Conservation (phyloP, 1,284 basidiomycete species). For the Cerioporus squamosus region DNA sequence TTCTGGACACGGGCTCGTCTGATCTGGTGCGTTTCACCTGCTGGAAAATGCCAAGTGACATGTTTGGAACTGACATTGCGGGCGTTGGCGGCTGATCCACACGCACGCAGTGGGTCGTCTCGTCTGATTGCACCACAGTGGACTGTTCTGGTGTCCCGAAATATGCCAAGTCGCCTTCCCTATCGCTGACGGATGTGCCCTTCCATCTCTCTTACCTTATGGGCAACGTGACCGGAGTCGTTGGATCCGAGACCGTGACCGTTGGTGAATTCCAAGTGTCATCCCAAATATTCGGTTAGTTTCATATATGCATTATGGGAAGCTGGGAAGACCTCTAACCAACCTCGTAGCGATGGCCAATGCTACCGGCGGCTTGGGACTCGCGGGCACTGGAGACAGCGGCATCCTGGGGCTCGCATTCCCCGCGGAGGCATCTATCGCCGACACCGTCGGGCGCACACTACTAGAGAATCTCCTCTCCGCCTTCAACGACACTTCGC, state of each 20-base stretch:
- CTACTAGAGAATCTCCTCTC: conserved; percentile 55
- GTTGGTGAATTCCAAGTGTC: conserved; percentile 47
- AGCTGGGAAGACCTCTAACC: conserved; percentile 5
- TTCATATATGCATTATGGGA: neutral
- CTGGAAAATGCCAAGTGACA: conserved; percentile 10
- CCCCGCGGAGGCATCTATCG: conserved; percentile 51
- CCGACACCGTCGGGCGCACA: conserved; percentile 45
- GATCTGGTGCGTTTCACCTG: conserved; percentile 43
- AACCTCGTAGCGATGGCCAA: conserved; percentile 48
- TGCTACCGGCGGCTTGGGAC: conserved; percentile 46
- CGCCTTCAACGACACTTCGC: conserved; percentile 40
- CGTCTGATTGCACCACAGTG: conserved; percentile 36
- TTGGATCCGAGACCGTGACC: conserved; percentile 48
- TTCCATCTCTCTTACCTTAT: conserved; percentile 52
- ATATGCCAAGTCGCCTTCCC: conserved; percentile 36
- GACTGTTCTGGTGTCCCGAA: conserved; percentile 39
- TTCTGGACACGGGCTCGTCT: conserved; percentile 61
- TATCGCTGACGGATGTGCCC: conserved; percentile 34
- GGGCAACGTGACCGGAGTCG: conserved; percentile 49
- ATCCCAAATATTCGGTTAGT: conserved; percentile 47
- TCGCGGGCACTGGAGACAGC: conserved; percentile 53
- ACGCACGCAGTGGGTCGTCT: conserved; percentile 40
- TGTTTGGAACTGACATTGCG: conserved; percentile 1
- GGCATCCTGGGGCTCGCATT: conserved; percentile 63
- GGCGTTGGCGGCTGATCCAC: conserved; percentile 15